Evolutionary conservation across 225 moss, liverwort and hornwort genomes (phyloP).

Genomic region (Rhytidiadelphus loreus): DNA sequence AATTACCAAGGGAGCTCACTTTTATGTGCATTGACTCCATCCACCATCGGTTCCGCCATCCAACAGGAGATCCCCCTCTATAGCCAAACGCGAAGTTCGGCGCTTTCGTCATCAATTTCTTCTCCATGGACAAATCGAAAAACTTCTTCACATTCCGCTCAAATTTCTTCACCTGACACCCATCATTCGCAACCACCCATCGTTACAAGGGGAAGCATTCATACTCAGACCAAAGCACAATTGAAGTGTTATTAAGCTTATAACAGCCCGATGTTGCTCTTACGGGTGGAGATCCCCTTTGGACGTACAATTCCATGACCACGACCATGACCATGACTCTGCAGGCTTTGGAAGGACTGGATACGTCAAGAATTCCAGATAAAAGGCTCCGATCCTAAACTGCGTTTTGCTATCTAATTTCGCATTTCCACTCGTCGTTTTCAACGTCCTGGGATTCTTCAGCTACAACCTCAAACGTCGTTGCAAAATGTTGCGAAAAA

Average conservation of each 20-base stretch:
- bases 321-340: neutral
- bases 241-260: neutral
- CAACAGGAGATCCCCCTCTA: neutral
- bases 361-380: neutral
- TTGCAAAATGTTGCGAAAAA: neutral
- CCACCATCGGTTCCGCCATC: slow-evolving; percentile 8
- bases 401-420: neutral
- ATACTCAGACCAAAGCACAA: neutral
- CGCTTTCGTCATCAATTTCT: neutral
- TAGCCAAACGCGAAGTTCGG: neutral
- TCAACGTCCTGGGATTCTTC: neutral
- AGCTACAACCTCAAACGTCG: neutral
- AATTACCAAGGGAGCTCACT: neutral
- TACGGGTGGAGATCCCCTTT: neutral
- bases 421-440: neutral
- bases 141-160: slow-evolving; percentile 4
- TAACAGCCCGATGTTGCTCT: neutral
- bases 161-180: neutral
- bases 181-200: neutral
- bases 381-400: neutral
- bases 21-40: neutral
- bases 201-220: neutral
- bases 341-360: neutral
- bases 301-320: neutral
- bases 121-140: slow-evolving; percentile 1